These are phyloP conservation scores for Paraurostyla sp. DNA, from an alignment of 73 alveolate species.

Conservation along the genomic window DNA sequence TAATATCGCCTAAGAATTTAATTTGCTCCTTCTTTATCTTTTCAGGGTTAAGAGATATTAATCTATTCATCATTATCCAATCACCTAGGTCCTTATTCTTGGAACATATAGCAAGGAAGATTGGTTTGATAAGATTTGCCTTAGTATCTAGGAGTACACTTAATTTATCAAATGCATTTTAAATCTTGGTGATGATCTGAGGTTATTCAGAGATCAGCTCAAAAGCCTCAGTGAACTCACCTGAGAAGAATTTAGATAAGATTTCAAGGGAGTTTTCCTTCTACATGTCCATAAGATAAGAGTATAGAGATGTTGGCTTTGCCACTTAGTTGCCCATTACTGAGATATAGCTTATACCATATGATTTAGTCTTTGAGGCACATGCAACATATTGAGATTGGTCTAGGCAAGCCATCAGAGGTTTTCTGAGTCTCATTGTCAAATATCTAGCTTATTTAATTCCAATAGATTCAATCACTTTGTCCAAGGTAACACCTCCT, in stretches of 20 bases:
- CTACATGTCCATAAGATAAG: conserved; percentile 52
- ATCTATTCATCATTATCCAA: conserved; percentile 69
- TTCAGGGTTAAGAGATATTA: not conserved
- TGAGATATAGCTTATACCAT: conserved; percentile 61
- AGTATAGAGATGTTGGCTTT: not conserved
- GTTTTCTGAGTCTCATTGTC: conserved; percentile 60
- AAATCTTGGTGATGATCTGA: conserved; percentile 58
- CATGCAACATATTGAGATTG: conserved; percentile 29
- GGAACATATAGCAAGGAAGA: conserved; percentile 69
- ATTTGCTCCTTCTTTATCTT: conserved; percentile 35
- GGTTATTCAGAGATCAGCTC: conserved; percentile 62
- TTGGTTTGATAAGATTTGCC: conserved; percentile 68
- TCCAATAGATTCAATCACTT: conserved; percentile 5
- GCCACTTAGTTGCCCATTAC: conserved; percentile 51
- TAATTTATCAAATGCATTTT: conserved; percentile 66
- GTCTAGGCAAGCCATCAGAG: conserved; percentile 42
- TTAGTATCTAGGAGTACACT: conserved; percentile 41
- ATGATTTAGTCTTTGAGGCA: conserved; percentile 63
- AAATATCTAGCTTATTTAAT: conserved; percentile 51
- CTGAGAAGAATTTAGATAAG: conserved; percentile 72
- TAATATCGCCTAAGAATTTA: conserved; percentile 69
- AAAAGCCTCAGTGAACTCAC: conserved; percentile 66
- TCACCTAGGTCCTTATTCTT: conserved; percentile 68
- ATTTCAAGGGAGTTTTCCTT: conserved; percentile 73
- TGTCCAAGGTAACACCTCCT: not conserved